Base-by-base conservation (phyloP, 345 rosid genomes). In the Punica granatum region DNA sequence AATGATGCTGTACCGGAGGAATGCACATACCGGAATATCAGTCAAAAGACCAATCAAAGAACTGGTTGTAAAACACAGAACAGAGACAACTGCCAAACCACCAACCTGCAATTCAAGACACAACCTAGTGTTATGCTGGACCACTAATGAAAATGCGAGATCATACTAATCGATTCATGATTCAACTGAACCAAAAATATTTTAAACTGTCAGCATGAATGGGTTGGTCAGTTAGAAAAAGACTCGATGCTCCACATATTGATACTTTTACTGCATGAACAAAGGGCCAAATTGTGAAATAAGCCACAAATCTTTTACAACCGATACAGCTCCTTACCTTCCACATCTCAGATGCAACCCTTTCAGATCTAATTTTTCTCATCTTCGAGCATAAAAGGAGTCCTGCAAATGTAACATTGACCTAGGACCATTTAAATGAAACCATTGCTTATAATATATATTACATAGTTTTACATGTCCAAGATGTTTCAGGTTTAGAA, bases 311-410 rank as follows among this genome's bases (percentile, higher is more conserved):
- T 23, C 5, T 26, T 23, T 7, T 19, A 23, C 32, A 23, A 54
- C 30, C 1, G 34, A 26, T 56, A 26, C 21, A 56, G 61, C 19
- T 56, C 61, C 61, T 41, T 73, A 87, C 92, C 92, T 87, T 87
- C 82, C 79, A 70, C 70, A 81, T 87, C 65, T 87, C 92, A 37
- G 85, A 83, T 37, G 88, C 69, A 70, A 84, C 82, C 71, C 85
- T 80, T 65, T 87, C 92, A 61, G 84, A 85, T 80, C 81, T 74
- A 69, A 85, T 85, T 68, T 77, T 83, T 70, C 88, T 77, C 85
- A 85, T 85, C 77, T 81, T 83, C 70, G 70, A 71, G 81, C 84
- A 83, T 69, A 87, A 68, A 15, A 76, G 41, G 60, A 84, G 73
- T 26, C 92, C 92, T 87, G 72, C 33, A 73, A 25, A 77, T 49